Conservation (phyloP, 208 protist species). For the Leishmania arabica region DNA sequence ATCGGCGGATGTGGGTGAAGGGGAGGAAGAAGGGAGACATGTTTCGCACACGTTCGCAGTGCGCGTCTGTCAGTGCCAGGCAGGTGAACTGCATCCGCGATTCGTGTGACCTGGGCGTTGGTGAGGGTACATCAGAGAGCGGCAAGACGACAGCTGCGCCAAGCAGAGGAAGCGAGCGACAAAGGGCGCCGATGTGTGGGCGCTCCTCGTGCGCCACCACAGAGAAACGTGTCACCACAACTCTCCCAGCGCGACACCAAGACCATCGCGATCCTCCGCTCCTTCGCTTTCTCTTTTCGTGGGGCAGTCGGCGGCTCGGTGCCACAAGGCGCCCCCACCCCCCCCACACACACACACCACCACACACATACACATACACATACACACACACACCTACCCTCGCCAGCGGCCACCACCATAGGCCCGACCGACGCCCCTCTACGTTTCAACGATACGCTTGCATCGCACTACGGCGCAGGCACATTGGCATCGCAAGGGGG, state of each 20-base stretch:
- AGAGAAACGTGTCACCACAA: background rate
- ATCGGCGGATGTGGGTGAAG: background rate
- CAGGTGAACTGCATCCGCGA: background rate
- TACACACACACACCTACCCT: background rate
- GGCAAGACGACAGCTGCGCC: background rate
- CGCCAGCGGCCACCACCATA: background rate
- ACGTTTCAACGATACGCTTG: background rate
- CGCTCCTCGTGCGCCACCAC: background rate
- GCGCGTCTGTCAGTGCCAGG: background rate
- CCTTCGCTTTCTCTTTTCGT: background rate
- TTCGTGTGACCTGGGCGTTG: background rate
- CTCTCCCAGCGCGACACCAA: background rate
- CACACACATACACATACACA: too few species aligned
- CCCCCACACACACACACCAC: too few species aligned
- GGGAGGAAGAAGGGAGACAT: background rate
- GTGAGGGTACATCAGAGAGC: background rate
- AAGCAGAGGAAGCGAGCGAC: background rate
- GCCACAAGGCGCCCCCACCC: background rate
- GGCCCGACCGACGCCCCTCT: background rate
- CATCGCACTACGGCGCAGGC: background rate
- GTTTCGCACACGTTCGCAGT: background rate
- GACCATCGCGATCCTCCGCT: background rate
- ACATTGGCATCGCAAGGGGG: background rate
- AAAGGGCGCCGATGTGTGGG: background rate
- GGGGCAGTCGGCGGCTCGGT: background rate